Conservation (phyloP, 495 filamentous ascomycete genomes). For the Cercophora newfieldiana region DNA sequence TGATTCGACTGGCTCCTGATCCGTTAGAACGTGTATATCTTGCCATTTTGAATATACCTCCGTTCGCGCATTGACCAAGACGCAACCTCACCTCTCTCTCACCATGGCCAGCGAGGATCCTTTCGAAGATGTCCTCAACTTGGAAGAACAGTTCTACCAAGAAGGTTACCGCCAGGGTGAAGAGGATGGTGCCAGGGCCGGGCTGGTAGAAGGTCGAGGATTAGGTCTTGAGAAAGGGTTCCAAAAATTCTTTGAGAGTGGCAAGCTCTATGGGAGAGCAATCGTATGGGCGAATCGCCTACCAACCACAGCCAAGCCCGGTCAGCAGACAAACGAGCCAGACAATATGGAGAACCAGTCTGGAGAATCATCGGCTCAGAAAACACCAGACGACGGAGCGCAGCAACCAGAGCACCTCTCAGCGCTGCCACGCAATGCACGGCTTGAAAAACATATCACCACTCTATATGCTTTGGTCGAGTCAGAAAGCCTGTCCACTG, state of each 20-base stretch:
- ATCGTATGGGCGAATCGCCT: constrained; percentile 69
- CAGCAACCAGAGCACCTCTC: constrained; percentile 17
- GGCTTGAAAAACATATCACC: constrained; percentile 72
- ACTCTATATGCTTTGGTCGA: constrained; percentile 75
- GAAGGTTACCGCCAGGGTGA: constrained; percentile 78
- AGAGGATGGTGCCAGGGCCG: constrained; percentile 75
- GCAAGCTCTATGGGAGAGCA: constrained; percentile 76
- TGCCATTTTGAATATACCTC: background rate
- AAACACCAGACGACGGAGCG: background rate
- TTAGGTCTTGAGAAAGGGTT: constrained; percentile 93
- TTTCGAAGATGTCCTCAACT: constrained; percentile 70
- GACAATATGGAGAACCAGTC: constrained; percentile 4
- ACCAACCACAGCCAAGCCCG: constrained; percentile 9
- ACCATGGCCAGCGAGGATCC: constrained; percentile 43
- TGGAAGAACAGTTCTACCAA: constrained; percentile 84
- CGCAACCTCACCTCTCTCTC: background rate
- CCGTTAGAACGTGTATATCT: background rate
- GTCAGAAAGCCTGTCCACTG: constrained; percentile 69
- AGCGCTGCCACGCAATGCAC: constrained; percentile 54
- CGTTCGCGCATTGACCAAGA: background rate
- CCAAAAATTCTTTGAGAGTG: constrained; percentile 81
- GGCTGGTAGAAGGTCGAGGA: constrained; percentile 81
- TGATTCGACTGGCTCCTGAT: background rate
- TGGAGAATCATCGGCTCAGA: background rate
- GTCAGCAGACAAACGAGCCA: constrained; percentile 24